phyloP scores from a whole-genome alignment of 2,329 filamentous ascomycete species.

The Cyphellophora attinorum region DNA sequence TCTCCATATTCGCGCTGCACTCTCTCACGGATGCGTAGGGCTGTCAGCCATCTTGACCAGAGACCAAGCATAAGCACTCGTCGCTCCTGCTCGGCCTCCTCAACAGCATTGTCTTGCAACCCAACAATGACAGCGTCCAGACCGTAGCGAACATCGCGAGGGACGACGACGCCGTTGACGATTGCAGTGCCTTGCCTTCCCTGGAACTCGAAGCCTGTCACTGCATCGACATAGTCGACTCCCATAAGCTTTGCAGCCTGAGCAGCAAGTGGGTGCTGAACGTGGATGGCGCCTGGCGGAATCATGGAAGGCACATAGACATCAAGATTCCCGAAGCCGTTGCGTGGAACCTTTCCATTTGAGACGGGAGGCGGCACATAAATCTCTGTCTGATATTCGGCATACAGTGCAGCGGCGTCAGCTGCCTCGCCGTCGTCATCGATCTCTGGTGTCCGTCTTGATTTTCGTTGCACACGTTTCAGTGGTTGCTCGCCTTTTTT shows the following conservation, averaged over 20 bases:
- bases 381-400: conserved; percentile 52
- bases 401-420: conserved; percentile 48
- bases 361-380: conserved; percentile 71
- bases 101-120: conserved; percentile 55
- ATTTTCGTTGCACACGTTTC: conserved; percentile 56
- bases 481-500: conserved; percentile 69
- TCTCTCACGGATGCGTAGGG: conserved; percentile 60
- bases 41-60: conserved; percentile 53
- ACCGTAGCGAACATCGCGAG: conserved; percentile 61
- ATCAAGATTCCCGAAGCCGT: conserved; percentile 54
- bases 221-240: conserved; percentile 79
- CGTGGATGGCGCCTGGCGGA: conserved; percentile 48
- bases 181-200: conserved; percentile 80
- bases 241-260: conserved; percentile 56
- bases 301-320: conserved; percentile 57
- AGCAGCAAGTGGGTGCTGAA: conserved; percentile 44
- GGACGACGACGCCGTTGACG: conserved; percentile 67
- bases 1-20: conserved; percentile 48
- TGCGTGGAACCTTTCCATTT: conserved; percentile 57
- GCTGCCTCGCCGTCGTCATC: conserved; percentile 33
- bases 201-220: conserved; percentile 83
- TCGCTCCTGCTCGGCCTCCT: conserved; percentile 50
- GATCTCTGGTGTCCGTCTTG: conserved; percentile 26
- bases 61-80: conserved; percentile 41
- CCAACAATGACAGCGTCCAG: conserved; percentile 60